Evolutionary conservation across 2,329 filamentous ascomycete genomes (phyloP).

Genomic region (Penicillium hesseltinei): DNA sequence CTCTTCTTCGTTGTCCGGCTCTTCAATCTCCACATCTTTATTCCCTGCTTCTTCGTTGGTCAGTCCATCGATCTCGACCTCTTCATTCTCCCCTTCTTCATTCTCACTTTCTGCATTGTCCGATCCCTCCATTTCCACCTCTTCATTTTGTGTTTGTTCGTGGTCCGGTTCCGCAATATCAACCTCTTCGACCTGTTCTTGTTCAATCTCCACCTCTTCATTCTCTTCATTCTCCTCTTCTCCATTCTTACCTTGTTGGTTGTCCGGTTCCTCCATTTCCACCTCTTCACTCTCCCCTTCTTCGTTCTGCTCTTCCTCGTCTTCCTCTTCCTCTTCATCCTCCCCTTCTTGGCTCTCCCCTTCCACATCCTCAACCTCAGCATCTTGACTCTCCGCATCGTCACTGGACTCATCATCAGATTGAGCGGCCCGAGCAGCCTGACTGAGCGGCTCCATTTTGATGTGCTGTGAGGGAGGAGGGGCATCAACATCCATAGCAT

Average conservation of each 20-base stretch:
- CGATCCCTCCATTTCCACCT: no score
- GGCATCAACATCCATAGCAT: slow-evolving; percentile 23
- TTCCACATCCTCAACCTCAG: slow-evolving; percentile 11
- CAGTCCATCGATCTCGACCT: not conserved
- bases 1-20: no score
- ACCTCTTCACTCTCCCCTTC: not conserved
- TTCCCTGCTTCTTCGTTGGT: not conserved
- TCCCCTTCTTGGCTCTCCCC: slow-evolving; percentile 11
- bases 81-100: not conserved
- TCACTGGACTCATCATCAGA: not conserved
- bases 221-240: not conserved
- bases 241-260: no score
- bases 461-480: slow-evolving; percentile 5
- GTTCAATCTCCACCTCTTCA: not conserved
- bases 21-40: not conserved
- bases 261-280: not conserved
- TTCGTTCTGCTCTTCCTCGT: not conserved
- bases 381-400: slow-evolving; percentile 10
- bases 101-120: not conserved
- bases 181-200: not conserved
- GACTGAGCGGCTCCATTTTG: slow-evolving; percentile 13
- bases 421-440: not conserved
- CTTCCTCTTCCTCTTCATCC: slow-evolving; percentile 6
- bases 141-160: not conserved
- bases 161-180: not conserved